Conservation (phyloP, 1,284 basidiomycete genomes). For the Melampsora larici-populina region DNA sequence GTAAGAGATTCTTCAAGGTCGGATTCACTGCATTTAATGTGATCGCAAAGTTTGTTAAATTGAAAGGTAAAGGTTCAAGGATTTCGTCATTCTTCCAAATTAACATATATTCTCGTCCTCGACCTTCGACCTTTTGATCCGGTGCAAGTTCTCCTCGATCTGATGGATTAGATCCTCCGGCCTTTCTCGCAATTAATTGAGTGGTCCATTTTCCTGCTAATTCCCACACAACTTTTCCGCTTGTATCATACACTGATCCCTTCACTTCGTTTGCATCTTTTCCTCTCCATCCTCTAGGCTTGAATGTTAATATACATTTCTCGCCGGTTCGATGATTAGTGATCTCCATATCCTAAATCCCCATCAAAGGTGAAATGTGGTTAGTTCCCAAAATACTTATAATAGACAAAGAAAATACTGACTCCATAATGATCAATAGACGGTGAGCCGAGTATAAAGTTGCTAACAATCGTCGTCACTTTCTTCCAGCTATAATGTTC, state of each 20-base stretch:
- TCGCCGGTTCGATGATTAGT: conserved; percentile 92
- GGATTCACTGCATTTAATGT: conserved; percentile 78
- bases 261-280: conserved; percentile 88
- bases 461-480: conserved; percentile 86
- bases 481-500: conserved; percentile 95
- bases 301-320: conserved; percentile 84
- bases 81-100: conserved; percentile 87
- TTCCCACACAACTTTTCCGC: conserved; percentile 72
- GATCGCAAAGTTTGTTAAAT: conserved; percentile 90
- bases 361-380: background rate
- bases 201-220: conserved; percentile 95
- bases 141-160: conserved; percentile 66
- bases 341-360: conserved; percentile 67
- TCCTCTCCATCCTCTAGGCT: conserved; percentile 90
- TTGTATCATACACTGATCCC: conserved; percentile 70
- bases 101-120: conserved; percentile 67
- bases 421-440: conserved; percentile 95
- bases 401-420: background rate
- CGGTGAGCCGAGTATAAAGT: conserved; percentile 87
- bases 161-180: conserved; percentile 60
- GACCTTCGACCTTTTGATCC: conserved; percentile 58
- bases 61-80: conserved; percentile 72
- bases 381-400: background rate
- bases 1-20: conserved; percentile 69
- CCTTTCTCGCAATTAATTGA: conserved; percentile 80